Base-by-base conservation (phyloP, 1,139 yeast species). In the Protomyces lactucae-debilis region DNA sequence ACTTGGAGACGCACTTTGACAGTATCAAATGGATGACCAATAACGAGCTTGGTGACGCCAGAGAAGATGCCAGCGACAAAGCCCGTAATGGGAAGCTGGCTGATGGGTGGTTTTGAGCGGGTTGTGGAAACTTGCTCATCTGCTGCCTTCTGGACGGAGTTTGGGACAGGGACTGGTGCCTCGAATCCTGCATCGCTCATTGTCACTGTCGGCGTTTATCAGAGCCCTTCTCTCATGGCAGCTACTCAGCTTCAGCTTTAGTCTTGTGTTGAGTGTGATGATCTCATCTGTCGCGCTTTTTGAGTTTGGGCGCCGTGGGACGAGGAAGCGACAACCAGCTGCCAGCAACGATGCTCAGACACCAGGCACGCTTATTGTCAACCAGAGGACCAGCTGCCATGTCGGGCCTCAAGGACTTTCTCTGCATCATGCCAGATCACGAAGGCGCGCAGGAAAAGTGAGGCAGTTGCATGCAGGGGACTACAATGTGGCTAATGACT, bases 1-100 rank as follows among this genome's bases (percentile, higher is more conserved):
- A 97, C 90, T 72, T 91, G 97, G 55, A 91, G 78, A 61, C 97
- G 79, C 32, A 90, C 96, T 73, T 91, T 91, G 69, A 91, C 84
- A 1, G 96, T 88, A 73, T 91, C 97, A 71, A 91, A 90, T 51
- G 97, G 97, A 74, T 91, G 97, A 1, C 97, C 97, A 18, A 91
- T 97, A 0, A 87, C 84, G 71, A 90, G 87, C 74, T 91, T 91
- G 71, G 88, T 87, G 45, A 89, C 83, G 21, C 97, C 97, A 0
- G 93, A 86, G 72, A 87, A 87, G 72, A 88, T 84, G 5, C 97
- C 97, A 1, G 97, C 96, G 9, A 60, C 40, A 39, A 60, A 60
- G 9, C 64, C 64, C 25, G 63, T 59, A 23, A 59, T 52, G 21
- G 63, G 57, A 12, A 52, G 36, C 21, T 46, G 16, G 10, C 57